A percentile compares a stretch with the other conserved stretches of the same genome.
phyloP scores from a whole-genome alignment of 2,329 filamentous ascomycete species.

The Nothopassalora personata region DNA sequence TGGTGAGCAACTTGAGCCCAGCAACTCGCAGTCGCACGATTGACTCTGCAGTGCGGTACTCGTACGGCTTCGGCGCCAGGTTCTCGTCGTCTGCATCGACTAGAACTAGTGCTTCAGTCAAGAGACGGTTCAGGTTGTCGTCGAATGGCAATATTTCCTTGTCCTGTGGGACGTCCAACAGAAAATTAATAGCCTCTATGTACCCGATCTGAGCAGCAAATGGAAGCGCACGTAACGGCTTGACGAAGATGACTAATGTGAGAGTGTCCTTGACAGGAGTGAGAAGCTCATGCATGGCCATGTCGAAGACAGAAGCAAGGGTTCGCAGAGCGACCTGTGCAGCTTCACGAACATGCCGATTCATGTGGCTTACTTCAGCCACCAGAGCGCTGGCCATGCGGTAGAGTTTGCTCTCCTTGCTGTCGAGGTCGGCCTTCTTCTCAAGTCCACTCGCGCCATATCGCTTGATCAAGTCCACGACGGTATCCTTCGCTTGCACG shows the following conservation, averaged over 20 bases:
- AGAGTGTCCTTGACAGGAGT: conserved; percentile 85
- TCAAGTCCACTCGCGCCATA: conserved; percentile 68
- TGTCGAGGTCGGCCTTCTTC: conserved; percentile 72
- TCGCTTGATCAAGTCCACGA: conserved; percentile 66
- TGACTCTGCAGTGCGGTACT: conserved; percentile 91
- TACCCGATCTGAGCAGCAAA: conserved; percentile 96
- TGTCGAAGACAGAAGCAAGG: conserved; percentile 70
- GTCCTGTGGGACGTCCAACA: conserved; percentile 79
- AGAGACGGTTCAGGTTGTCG: conserved; percentile 78
- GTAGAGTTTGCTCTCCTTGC: conserved; percentile 60
- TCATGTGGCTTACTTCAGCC: conserved; percentile 89
- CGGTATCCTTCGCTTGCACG: conserved; percentile 72
- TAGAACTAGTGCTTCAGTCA: conserved; percentile 89
- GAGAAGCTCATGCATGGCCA: conserved; percentile 81
- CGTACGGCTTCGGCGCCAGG: conserved; percentile 82
- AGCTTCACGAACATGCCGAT: conserved; percentile 84
- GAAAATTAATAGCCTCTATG: conserved; percentile 95
- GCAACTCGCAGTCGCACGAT: conserved; percentile 89
- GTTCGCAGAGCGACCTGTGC: conserved; percentile 75
- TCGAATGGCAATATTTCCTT: conserved; percentile 74
- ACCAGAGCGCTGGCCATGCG: conserved; percentile 81
- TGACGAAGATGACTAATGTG: conserved; percentile 88
- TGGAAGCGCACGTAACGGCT: conserved; percentile 84
- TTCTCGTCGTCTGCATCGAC: conserved; percentile 93
- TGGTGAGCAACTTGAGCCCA: conserved; percentile 87